These are phyloP conservation scores for Hsuehochloa calcarea DNA, from an alignment of 176 grass and related monocot species.

Conservation along the genomic window DNA sequence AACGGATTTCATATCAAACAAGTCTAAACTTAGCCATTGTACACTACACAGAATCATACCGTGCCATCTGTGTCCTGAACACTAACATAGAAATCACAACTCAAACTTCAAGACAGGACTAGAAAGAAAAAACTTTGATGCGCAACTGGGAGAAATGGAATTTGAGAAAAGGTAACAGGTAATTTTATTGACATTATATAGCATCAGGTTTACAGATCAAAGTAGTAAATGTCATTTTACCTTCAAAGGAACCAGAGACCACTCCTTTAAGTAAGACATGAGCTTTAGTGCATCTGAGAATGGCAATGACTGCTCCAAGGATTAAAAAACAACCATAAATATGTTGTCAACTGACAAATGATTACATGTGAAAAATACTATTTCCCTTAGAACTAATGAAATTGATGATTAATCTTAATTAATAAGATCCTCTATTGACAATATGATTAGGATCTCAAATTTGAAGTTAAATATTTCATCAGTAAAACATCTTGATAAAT, in stretches of 20 bases:
- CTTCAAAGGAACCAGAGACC: slow-evolving; percentile 75
- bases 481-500: neutral
- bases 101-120: neutral
- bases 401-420: neutral
- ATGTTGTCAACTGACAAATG: slow-evolving; percentile 16
- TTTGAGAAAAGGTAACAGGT: neutral
- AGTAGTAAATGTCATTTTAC: slow-evolving; percentile 24
- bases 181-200: neutral
- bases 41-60: neutral
- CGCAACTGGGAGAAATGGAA: neutral
- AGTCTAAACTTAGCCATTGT: neutral
- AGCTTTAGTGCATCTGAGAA: slow-evolving; percentile 95
- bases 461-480: neutral
- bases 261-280: slow-evolving; percentile 92
- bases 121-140: neutral
- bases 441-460: neutral
- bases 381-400: neutral
- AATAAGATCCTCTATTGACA: neutral
- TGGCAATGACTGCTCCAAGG: slow-evolving; percentile 64
- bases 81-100: neutral
- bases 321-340: neutral
- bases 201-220: neutral
- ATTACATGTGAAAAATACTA: neutral
- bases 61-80: neutral
- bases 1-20: neutral